These are phyloP conservation scores for Zygoascus ofunaensis DNA, from an alignment of 805 yeast species.

Conservation along the genomic window DNA sequence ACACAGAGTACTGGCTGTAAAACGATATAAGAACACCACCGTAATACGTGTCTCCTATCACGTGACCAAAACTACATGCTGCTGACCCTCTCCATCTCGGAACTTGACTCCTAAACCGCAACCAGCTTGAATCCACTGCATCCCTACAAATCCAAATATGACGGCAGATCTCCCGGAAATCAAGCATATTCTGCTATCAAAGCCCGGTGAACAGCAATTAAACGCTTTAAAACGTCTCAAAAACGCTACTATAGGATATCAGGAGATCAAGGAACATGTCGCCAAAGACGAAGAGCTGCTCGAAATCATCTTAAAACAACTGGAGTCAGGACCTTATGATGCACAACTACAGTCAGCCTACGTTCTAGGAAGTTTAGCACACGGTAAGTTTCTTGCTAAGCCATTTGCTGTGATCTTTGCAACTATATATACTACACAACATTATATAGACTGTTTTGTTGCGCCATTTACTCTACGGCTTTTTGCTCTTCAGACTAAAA, in stretches of 20 bases:
- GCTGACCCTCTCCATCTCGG: too few relatives aligned
- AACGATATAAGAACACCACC: too few relatives aligned
- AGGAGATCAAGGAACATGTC: slow-evolving; percentile 21
- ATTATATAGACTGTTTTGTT: not conserved
- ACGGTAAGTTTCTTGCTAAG: slow-evolving; percentile 17
- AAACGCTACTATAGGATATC: slow-evolving; percentile 28
- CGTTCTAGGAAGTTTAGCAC: slow-evolving; percentile 26
- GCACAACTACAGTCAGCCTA: slow-evolving; percentile 21
- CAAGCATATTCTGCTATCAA: not conserved
- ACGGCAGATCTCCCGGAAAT: not conserved
- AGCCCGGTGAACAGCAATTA: not conserved
- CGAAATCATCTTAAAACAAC: slow-evolving; percentile 17
- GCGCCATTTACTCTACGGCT: not conserved
- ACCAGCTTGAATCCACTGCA: too few relatives aligned
- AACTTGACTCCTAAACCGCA: too few relatives aligned
- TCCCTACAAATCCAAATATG: too few relatives aligned
- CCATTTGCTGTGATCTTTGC: too few relatives aligned
- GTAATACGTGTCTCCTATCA: too few relatives aligned
- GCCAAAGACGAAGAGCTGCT: slow-evolving; percentile 5
- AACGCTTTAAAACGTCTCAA: slow-evolving; percentile 21
- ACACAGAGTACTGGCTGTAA: too few relatives aligned
- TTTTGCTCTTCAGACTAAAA: not conserved
- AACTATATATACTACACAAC: not conserved
- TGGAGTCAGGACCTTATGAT: slow-evolving; percentile 13
- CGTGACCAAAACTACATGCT: too few relatives aligned